Evolutionary conservation across 495 filamentous ascomycete genomes (phyloP), one percentile per base, ranked within the genome.

Genomic region (Recurvomyces mirabilis): DNA sequence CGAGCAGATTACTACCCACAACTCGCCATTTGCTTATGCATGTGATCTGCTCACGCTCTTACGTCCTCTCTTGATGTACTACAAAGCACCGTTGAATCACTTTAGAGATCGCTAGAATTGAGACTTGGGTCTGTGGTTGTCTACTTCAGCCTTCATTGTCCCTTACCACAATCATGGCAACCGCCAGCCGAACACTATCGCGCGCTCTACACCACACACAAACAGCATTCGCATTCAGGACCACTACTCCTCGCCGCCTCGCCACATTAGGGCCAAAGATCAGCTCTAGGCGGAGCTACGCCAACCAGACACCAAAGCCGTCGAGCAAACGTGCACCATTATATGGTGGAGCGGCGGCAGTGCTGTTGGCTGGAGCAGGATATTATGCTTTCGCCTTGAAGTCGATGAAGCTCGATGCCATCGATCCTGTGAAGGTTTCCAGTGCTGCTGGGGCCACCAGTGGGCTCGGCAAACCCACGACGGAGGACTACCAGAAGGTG

Each of bases 401-500:
- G 5, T 5, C 35, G 12, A 7, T 20, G 9, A 10, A 38, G 9
- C 18, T 38, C 5, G 35, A 38, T 44, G 20, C 23, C 5, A 43
- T 5, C 37, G 20, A 40, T 21, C 4, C 32, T 2, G 9, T 28
- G 21, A 42, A 43, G 17, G 38, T 18, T 10, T 5, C 29, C 3
- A 24, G 3, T 4, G 25, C 35, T 32, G 23, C 14, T 15, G 43
- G 36, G 6, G 46, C 50, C 36, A 49, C 29, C 20, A 30, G 30
- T 5, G 24, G 11, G 6, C 17, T 71, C 29, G 83, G 93, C 65
- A 72, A 66, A 18, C 85, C 88, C 52, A 82, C 73, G 51, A 73
- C 82, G 67, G 78, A 78, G 44, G 87, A 98, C 64, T 98, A 94
- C 70, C 87, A 95, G 74, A 81, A 83, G 67, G 87, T 95, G 49